Evolutionary conservation across 2,329 filamentous ascomycete genomes (phyloP).

Genomic region (Trichophyton simii): DNA sequence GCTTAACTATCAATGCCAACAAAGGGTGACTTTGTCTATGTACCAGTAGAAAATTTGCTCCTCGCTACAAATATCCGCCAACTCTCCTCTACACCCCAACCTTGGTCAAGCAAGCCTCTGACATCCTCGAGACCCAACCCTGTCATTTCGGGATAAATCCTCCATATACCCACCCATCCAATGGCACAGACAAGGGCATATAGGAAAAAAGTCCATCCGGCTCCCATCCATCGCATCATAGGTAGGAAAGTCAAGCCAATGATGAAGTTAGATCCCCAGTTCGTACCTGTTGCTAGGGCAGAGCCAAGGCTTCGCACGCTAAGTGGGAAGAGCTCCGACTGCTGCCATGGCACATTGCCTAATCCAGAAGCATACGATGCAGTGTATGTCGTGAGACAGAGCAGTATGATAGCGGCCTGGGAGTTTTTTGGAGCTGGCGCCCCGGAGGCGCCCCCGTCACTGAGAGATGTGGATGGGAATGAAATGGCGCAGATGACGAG

Average conservation of each 20-base stretch:
- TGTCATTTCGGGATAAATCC: slow-evolving; percentile 75
- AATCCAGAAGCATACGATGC: slow-evolving; percentile 75
- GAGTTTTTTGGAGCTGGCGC: background rate
- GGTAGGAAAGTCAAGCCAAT: slow-evolving; percentile 79
- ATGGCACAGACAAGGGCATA: slow-evolving; percentile 58
- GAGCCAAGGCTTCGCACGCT: slow-evolving; percentile 51
- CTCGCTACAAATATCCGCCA: slow-evolving; percentile 17
- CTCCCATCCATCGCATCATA: slow-evolving; percentile 64
- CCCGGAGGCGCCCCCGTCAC: slow-evolving; percentile 15
- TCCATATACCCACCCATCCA: slow-evolving; percentile 58
- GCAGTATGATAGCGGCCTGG: slow-evolving; percentile 46
- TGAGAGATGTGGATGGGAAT: slow-evolving; percentile 48
- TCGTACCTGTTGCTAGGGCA: slow-evolving; percentile 57
- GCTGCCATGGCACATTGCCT: slow-evolving; percentile 92
- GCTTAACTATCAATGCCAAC: background rate
- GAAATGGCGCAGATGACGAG: slow-evolving; percentile 58
- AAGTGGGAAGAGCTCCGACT: slow-evolving; percentile 75
- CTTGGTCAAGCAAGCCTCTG: slow-evolving; percentile 54
- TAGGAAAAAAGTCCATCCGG: slow-evolving; percentile 65
- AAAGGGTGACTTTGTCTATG: background rate
- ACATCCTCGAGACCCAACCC: slow-evolving; percentile 73
- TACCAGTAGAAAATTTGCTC: background rate
- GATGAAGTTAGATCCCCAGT: slow-evolving; percentile 77
- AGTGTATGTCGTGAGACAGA: slow-evolving; percentile 71
- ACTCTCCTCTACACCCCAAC: slow-evolving; percentile 55